Percentiles rank a stretch among this genome's conserved stretches.
phyloP scores from a whole-genome alignment of 129 eudicot species.

The Cynara cardunculus region DNA sequence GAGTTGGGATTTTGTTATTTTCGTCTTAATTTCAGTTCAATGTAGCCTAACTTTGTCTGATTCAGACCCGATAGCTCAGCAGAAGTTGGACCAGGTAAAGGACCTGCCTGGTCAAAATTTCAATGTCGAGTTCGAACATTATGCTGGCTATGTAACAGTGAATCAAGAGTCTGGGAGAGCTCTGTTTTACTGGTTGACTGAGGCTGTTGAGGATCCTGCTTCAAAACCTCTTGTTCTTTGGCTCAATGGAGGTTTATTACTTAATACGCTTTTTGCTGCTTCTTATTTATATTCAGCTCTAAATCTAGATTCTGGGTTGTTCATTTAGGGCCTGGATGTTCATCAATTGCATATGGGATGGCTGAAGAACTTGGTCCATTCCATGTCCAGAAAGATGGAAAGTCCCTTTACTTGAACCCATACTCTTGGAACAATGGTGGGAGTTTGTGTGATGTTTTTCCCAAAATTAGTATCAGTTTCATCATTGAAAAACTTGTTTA shows the following conservation, averaged over 20 bases:
- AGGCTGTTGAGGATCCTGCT: constrained; percentile 73
- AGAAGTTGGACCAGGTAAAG: constrained; percentile 45
- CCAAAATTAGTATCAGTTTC: not conserved
- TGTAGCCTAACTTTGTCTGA: constrained; percentile 24
- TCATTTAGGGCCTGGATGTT: constrained; percentile 89
- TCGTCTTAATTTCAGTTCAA: constrained; percentile 20
- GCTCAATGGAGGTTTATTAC: constrained; percentile 84
- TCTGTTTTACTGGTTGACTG: constrained; percentile 87
- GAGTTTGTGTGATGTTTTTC: not conserved
- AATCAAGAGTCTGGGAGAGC: constrained; percentile 65
- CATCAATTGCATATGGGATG: constrained; percentile 83
- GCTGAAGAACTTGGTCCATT: constrained; percentile 98
- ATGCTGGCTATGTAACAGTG: constrained; percentile 78
- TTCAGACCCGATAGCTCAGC: constrained; percentile 40
- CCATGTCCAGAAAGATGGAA: constrained; percentile 72
- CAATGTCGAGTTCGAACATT: constrained; percentile 65
- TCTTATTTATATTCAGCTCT: not conserved
- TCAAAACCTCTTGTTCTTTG: constrained; percentile 87
- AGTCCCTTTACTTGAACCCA: constrained; percentile 56
- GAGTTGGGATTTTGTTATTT: constrained; percentile 33
- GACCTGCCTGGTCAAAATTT: constrained; percentile 76
- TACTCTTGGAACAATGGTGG: constrained; percentile 73
- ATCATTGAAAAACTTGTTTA: not conserved
- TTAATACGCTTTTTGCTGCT: not conserved
- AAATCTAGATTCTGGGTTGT: constrained; percentile 9